phyloP scores from a whole-genome alignment of 202 grass and related monocot genomes.

The Digitaria exilis region DNA sequence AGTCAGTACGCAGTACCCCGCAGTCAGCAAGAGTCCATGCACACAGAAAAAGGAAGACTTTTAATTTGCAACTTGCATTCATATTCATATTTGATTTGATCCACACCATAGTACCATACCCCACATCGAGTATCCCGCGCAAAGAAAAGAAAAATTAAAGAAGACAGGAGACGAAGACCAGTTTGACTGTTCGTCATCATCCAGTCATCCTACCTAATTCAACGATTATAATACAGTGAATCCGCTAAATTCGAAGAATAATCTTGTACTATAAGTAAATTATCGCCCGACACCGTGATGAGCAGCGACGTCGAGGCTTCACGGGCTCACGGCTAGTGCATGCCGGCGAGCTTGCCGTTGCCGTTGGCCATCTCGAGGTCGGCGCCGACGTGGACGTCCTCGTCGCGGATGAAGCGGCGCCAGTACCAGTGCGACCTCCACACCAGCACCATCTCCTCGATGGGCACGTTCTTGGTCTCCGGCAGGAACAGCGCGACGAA shows the following conservation, averaged over 20 bases:
- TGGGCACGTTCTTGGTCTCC: conserved; percentile 96
- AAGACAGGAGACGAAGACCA: conserved; percentile 4
- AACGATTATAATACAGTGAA: conserved; percentile 37
- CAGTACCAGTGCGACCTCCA: conserved; percentile 97
- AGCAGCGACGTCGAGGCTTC: neutral
- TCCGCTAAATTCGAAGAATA: conserved; percentile 1
- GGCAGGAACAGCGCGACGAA: conserved; percentile 89
- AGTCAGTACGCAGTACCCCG: neutral
- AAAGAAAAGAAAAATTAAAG: conserved; percentile 32
- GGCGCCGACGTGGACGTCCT: conserved; percentile 62
- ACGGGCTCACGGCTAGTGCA: neutral
- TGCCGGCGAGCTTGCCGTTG: conserved; percentile 31
- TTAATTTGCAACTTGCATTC: conserved; percentile 17
- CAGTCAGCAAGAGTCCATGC: neutral
- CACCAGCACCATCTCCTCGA: conserved; percentile 88
- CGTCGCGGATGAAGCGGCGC: conserved; percentile 71
- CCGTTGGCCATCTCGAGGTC: conserved; percentile 45
- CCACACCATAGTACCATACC: neutral
- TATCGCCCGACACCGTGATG: neutral
- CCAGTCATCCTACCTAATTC: conserved; percentile 43
- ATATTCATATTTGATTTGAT: conserved; percentile 29
- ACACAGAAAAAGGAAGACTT: neutral
- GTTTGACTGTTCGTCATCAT: conserved; percentile 49
- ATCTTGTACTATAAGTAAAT: neutral
- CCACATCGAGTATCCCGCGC: neutral